Base-by-base conservation (phyloP, 768 basidiomycete species). In the Xerocomus spinulosus region DNA sequence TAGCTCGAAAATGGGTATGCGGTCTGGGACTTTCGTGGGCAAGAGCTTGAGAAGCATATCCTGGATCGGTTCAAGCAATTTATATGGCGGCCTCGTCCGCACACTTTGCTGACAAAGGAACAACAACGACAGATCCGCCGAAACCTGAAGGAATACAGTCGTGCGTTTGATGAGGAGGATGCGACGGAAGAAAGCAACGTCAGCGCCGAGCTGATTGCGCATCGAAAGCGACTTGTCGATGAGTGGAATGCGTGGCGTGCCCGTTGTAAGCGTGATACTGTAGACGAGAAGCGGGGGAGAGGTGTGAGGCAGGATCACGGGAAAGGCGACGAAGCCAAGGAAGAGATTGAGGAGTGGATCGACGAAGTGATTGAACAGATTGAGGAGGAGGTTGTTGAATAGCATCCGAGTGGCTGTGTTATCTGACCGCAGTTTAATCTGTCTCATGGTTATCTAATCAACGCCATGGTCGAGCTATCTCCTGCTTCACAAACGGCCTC, bases 181-280 rank as follows among this genome's bases (percentile, higher is more conserved):
- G 92, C 92, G 21, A 83, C 88, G 17, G 93, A 97, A 65, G 93
- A 95, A 71, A 92, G 85, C 67, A 89, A 87, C 59, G 90, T 94
- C 57, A 93, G 87, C 55, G 92, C 93, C 5, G 96, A 98, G 70
- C 80, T 96, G 21, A 79, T 94, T 56, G 91, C 92, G 15, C 83
- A 83, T 54, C 80, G 96, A 51, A 89, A 90, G 67, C 80, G 96
- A 39, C 77, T 97, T 44, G 87, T 98, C 57, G 91, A 96, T 61
- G 96, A 99, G 71, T 99, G 96, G 96, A 96, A 99, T 69, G 91
- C 95, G 35, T 98, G 96, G 96, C 81, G 95, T 43, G 59, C 73
- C 20, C 77, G 81, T 53, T 83, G 85, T 56, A 82, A 77, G 64
- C 79, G 78, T 53, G 82, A 88, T 56, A 47, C 85, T 46, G 77